A percentile compares a stretch with the other conserved stretches of the same genome.
Conservation (phyloP, 768 basidiomycete genomes). For the Kwoniella europaea region DNA sequence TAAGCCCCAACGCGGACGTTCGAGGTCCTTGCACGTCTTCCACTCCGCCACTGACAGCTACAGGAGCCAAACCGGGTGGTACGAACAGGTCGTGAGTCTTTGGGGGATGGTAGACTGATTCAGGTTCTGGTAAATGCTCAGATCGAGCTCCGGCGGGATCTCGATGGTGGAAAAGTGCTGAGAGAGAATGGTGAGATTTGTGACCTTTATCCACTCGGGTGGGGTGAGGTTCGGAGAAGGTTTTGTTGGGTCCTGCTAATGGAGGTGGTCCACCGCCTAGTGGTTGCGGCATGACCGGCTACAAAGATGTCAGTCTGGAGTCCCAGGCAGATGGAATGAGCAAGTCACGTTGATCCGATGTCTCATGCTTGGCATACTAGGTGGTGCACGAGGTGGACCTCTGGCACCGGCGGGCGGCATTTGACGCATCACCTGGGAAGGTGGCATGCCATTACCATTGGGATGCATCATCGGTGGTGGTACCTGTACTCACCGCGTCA, state of each 20-base stretch:
- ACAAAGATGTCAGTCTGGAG: not conserved
- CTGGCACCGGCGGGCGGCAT: not conserved
- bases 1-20: conserved; percentile 35
- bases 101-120: conserved; percentile 20
- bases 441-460: conserved; percentile 16
- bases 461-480: conserved; percentile 25
- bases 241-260: conserved; percentile 17
- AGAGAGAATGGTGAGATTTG: conserved; percentile 19
- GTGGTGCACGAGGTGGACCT: conserved; percentile 29
- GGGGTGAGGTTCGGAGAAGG: conserved; percentile 35
- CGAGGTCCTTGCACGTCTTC: conserved; percentile 38
- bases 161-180: conserved; percentile 12
- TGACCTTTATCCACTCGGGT: conserved; percentile 13
- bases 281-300: conserved; percentile 44
- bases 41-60: conserved; percentile 29
- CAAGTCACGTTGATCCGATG: conserved; percentile 32
- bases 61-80: conserved; percentile 36
- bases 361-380: conserved; percentile 44
- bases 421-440: conserved; percentile 13
- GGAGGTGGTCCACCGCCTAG: conserved; percentile 31
- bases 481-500: not conserved
- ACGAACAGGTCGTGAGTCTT: conserved; percentile 35
- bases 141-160: conserved; percentile 14
- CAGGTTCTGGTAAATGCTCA: conserved; percentile 25
- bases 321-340: not conserved